These are phyloP conservation scores for Aristolochia fimbriata DNA, from an alignment of 164 flowering plant species.

Conservation along the genomic window DNA sequence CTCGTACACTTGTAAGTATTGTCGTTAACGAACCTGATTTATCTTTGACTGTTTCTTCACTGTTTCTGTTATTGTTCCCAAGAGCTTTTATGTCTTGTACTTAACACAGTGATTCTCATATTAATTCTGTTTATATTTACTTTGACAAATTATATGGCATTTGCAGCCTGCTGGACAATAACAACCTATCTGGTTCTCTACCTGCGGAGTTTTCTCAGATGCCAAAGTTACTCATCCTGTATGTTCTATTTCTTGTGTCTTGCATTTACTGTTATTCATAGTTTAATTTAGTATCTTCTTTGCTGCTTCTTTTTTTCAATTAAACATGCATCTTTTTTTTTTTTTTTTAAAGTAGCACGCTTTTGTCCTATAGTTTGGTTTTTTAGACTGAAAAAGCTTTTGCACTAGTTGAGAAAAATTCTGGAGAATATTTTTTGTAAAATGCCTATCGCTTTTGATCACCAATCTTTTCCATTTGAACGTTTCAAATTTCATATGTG, in stretches of 20 bases:
- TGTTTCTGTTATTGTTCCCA: not conserved
- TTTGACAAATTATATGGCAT: conserved; percentile 1
- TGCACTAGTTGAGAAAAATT: too few species aligned
- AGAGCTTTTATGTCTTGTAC: conserved; percentile 1
- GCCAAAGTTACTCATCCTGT: conserved; percentile 70
- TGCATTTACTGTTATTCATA: not conserved
- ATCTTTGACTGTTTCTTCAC: not conserved
- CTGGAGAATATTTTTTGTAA: too few species aligned
- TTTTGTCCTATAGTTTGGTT: not conserved
- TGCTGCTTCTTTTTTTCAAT: not conserved
- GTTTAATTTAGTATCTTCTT: not conserved
- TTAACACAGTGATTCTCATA: conserved; percentile 1
- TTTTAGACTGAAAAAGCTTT: not conserved
- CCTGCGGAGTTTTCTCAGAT: conserved; percentile 65
- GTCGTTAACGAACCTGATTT: not conserved
- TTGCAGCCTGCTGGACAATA: conserved; percentile 89
- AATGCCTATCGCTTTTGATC: too few species aligned
- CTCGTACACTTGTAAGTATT: conserved; percentile 75
- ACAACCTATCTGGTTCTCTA: conserved; percentile 80
- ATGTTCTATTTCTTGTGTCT: conserved; percentile 22
- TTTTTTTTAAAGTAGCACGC: too few species aligned
- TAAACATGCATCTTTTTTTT: too few species aligned
- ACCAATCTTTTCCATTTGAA: too few species aligned
- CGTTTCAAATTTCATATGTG: too few species aligned
- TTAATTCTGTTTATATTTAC: not conserved